Evolutionary conservation across 2,329 filamentous ascomycete species (phyloP), one percentile per base, ranked within the genome.

Genomic region (Arthrinium phaeospermum): DNA sequence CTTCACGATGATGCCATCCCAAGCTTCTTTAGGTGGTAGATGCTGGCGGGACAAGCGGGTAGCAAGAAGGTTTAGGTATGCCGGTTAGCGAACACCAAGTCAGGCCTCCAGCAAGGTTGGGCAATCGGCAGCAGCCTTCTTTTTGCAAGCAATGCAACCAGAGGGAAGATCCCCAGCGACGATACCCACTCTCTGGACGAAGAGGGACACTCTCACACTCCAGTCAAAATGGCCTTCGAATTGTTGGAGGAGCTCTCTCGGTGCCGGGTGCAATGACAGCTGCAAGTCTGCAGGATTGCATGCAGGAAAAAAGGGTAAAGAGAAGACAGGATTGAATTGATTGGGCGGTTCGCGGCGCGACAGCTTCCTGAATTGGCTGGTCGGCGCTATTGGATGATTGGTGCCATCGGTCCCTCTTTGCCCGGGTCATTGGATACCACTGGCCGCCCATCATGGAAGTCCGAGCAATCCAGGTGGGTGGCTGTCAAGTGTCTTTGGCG

Each of bases 1-100:
- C 64, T 61, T 53, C 34, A 68, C 57, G 67, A 73, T 70, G 69
- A 71, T 72, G 73, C 73, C 73, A 74, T 74, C 19, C 72, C 68
- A 57, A 44, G 67, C 45, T 57, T 70, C 45, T 57, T 70, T 70
- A 45, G 27, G 69, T 41, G 45, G 49, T 45, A 41, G 27, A 70
- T 46, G 61, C 19, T 44, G 45, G 44, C 22, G 57, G 57, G 30
- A 64, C 19, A 37, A 41, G 57, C 57, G 57, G 57, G 57, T n/a
- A 64, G 57, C 19, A 64, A 64, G 57, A 64, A 64, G 57, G 57
- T 64, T 64, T 61, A 34, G 53, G 30, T 8, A 34, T 61, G 53
- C 22, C 57, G 34, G 57, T 41, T 64, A 64, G 22, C 57, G 22
- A 64, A 64, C 34, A 64, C 53, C 53, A 61, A 61, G 53, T 61